phyloP scores from a whole-genome alignment of 192 early-diverging fungal species.

The Coemansia sp. region DNA sequence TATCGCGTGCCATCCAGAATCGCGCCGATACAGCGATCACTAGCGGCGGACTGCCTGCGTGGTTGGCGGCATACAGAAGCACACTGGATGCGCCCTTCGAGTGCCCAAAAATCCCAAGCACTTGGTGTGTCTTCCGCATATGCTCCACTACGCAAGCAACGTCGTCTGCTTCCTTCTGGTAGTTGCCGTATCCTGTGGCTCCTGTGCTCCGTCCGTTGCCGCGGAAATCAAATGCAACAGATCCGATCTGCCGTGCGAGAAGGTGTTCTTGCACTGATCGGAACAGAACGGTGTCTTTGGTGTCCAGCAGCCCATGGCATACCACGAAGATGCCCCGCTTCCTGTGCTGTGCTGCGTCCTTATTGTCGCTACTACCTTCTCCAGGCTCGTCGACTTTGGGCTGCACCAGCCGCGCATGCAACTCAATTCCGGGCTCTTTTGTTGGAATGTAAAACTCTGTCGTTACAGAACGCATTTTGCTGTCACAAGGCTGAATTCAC shows the following conservation, averaged over 20 bases:
- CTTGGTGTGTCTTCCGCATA: conserved; percentile 17
- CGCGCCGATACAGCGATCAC: conserved; percentile 57
- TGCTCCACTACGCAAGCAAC: conserved; percentile 46
- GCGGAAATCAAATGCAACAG: conserved; percentile 59
- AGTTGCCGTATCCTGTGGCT: conserved; percentile 59
- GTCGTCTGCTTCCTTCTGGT: conserved; percentile 56
- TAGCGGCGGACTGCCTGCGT: conserved; percentile 43
- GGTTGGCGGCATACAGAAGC: conserved; percentile 56
- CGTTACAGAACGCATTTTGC: no score
- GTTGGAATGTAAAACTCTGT: conserved; percentile 20
- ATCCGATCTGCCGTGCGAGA: conserved; percentile 18
- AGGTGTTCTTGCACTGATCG: conserved; percentile 19
- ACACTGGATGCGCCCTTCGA: conserved; percentile 60
- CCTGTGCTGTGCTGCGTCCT: not conserved
- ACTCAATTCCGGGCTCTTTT: not conserved
- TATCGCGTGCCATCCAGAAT: conserved; percentile 54
- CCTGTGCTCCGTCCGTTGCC: conserved; percentile 63
- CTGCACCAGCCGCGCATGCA: conserved; percentile 23
- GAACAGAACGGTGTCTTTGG: conserved; percentile 39
- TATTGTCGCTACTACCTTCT: no score
- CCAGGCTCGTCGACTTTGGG: not conserved
- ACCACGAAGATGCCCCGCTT: conserved; percentile 42
- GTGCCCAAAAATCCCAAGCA: conserved; percentile 55
- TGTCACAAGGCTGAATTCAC: no score
- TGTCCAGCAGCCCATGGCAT: conserved; percentile 61